Percentiles rank a stretch among this genome's conserved stretches.
Conservation (phyloP, 2,329 filamentous ascomycete genomes). For the Penicillium thymicola region DNA sequence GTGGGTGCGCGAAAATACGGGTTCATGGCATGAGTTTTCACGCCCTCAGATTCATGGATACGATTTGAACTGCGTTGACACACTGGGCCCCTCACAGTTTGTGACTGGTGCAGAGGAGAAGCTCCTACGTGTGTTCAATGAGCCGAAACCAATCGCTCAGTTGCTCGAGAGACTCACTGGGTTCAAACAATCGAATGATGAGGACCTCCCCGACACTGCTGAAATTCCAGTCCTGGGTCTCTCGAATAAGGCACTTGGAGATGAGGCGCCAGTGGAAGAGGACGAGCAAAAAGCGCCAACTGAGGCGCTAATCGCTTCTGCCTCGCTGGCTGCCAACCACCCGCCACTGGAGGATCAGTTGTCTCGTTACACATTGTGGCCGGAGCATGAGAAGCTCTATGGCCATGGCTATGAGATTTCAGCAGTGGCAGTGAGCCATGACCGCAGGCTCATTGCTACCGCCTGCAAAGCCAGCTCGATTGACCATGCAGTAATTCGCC, state of each 20-base stretch:
- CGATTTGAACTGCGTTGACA: conserved; percentile 90
- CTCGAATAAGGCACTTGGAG: conserved; percentile 84
- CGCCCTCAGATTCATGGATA: conserved; percentile 97
- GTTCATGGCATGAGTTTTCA: conserved; percentile 92
- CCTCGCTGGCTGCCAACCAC: conserved; percentile 58
- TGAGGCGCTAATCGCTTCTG: conserved; percentile 19
- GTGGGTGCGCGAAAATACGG: conserved; percentile 58
- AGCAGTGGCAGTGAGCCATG: conserved; percentile 72
- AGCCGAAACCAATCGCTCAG: conserved; percentile 77
- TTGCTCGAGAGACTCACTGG: conserved; percentile 68
- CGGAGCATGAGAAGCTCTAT: conserved; percentile 93
- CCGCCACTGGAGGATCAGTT: conserved; percentile 89
- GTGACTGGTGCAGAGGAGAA: conserved; percentile 97
- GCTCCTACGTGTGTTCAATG: conserved; percentile 89
- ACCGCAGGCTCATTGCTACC: conserved; percentile 75
- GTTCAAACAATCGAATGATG: conserved; percentile 45
- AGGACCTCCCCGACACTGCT: conserved; percentile 73
- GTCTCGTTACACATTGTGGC: conserved; percentile 88
- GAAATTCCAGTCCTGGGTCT: conserved; percentile 93
- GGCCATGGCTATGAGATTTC: conserved; percentile 97
- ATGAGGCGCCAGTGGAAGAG: conserved; percentile 35
- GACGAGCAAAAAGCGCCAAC: conserved; percentile 41
- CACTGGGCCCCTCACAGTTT: conserved; percentile 70
- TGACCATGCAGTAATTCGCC: conserved; percentile 88
- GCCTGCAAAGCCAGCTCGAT: conserved; percentile 89